Evolutionary conservation across 2,329 filamentous ascomycete species (phyloP), one percentile per base, ranked within the genome.

Genomic region (Fusarium clavum): DNA sequence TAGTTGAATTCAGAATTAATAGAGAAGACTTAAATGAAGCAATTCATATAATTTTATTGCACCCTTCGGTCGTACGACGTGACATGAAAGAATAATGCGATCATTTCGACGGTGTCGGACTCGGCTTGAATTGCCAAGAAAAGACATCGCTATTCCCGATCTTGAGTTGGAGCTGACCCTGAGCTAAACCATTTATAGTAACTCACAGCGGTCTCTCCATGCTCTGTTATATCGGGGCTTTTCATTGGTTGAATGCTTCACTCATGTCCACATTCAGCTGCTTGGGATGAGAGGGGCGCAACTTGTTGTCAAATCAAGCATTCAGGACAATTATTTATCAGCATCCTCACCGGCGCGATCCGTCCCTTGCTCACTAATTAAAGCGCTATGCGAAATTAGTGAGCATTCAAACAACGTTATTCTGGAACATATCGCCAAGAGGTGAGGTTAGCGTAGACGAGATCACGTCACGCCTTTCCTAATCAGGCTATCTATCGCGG

Each of bases 81-180:
- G 24, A 38, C 27, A 32, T 29, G 24, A 27, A 18, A 6, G 47
- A 53, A 41, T 12, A 34, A 30, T 49, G 45, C 13, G n/a, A 32
- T 34, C 40, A 34, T 59, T 8, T n/a, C n/a, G 25, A 20, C 14
- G 12, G 29, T 51, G 8, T 38, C 12, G 2, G 29, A 32, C 10
- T 14, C 66, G 60, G 49, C 32, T 52, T 22, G 38, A 66, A 40
- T 41, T 69, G 27, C 65, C 54, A 30, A 54, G 65, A 69, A 52
- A 30, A 48, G 53, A 22, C 18, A 49, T 44, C 10, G 14, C 34
- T 24, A 27, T 41, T 27, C 46, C 48, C 40, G 9, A n/a, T 30
- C 8, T 11, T 49, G 22, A n/a, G 24, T 25, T 22, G 40, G 22
- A 64, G 41, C 4, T 29, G 32, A 44, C 3, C 4, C 12, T 0